phyloP scores from a whole-genome alignment of 176 grass and related monocot genomes.

The Hordeum vulgare region MorexV3_pseudomolecules_assembly NC_058521.1:589556192-589556691 shows the following conservation, averaged over 20 bases:
- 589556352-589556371: not conserved
- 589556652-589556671: too few species aligned
- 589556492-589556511: not conserved
- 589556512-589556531: not conserved
- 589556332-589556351: not conserved
- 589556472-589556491: not conserved
- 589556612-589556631: too few species aligned
- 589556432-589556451: not conserved
- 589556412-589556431: not conserved
- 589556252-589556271: not conserved
- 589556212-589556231: not conserved
- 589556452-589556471: not conserved
- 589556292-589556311: not conserved
- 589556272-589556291: not conserved
- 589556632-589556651: too few species aligned
- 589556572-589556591: not conserved
- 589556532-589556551: not conserved
- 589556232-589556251: not conserved
- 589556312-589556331: not conserved
- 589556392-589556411: not conserved
- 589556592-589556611: not conserved
- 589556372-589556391: not conserved
- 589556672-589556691: too few species aligned
- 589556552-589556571: not conserved
- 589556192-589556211: not conserved